Conservation (phyloP, 495 filamentous ascomycete species). For the Aspergillus hancockii region DNA sequence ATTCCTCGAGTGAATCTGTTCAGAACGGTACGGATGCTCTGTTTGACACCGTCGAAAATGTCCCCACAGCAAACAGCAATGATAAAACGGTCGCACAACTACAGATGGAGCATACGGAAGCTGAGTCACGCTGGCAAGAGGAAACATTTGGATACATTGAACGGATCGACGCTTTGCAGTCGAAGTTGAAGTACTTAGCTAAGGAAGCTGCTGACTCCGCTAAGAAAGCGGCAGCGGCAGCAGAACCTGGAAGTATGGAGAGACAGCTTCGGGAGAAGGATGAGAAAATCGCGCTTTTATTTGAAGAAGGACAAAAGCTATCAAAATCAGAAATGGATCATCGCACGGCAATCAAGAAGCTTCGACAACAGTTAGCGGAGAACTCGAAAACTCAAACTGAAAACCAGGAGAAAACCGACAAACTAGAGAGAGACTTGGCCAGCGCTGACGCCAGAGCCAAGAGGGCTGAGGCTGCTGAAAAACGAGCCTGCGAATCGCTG, state of each 20-base stretch:
- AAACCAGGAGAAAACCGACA: constrained; percentile 59
- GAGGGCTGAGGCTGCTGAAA: constrained; percentile 68
- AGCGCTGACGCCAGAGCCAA: constrained; percentile 60
- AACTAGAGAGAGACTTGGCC: constrained; percentile 61
- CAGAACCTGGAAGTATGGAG: constrained; percentile 64
- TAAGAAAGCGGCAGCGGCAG: constrained; percentile 58
- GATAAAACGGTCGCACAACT: constrained; percentile 48
- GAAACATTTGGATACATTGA: constrained; percentile 82
- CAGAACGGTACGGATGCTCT: constrained; percentile 18
- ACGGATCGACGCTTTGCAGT: constrained; percentile 87
- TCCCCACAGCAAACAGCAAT: constrained; percentile 22
- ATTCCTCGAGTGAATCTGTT: constrained; percentile 19
- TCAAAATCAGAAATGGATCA: constrained; percentile 83
- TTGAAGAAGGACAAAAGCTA: constrained; percentile 91
- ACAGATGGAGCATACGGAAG: constrained; percentile 57
- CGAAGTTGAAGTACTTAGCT: constrained; percentile 85
- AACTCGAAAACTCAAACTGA: constrained; percentile 51
- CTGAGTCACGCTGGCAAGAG: constrained; percentile 68
- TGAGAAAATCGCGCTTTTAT: constrained; percentile 81
- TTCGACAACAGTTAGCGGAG: constrained; percentile 67
- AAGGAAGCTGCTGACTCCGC: constrained; percentile 74
- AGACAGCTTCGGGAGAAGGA: constrained; percentile 85
- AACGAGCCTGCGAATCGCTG: constrained; percentile 61
- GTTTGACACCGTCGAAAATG: constrained; percentile 14
- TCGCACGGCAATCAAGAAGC: constrained; percentile 77